phyloP scores from a whole-genome alignment of 1,284 basidiomycete genomes.

The Trichosporon coremiiforme region DNA sequence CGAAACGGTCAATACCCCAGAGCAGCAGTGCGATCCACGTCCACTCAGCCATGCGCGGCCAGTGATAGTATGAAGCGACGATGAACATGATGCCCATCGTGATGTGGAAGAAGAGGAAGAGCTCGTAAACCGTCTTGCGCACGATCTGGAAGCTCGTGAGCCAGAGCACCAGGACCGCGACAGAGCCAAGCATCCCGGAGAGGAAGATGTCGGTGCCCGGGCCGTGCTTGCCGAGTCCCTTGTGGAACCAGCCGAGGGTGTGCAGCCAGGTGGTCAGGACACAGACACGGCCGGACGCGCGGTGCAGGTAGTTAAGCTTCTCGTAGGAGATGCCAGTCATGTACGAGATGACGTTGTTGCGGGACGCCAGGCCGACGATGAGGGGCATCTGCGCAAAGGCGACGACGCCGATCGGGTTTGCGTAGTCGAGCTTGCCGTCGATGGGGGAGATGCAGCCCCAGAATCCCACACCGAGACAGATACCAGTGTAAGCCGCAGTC shows the following conservation, averaged over 20 bases:
- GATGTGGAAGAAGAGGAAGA: constrained; percentile 60
- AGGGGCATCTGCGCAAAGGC: constrained; percentile 63
- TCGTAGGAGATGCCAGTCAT: constrained; percentile 65
- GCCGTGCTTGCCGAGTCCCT: constrained; percentile 30
- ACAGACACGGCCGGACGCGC: constrained; percentile 43
- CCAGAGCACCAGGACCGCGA: constrained; percentile 57
- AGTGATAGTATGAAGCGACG: constrained; percentile 33
- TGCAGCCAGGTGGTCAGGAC: constrained; percentile 45
- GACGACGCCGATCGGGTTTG: constrained; percentile 29
- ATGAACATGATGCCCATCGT: constrained; percentile 46
- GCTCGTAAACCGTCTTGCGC: constrained; percentile 59
- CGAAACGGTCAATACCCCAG: constrained; percentile 67
- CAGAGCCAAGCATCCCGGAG: constrained; percentile 22
- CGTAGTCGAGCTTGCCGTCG: constrained; percentile 26
- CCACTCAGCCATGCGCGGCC: constrained; percentile 20
- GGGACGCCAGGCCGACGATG: constrained; percentile 66
- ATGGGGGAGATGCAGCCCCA: constrained; percentile 20
- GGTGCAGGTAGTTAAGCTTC: constrained; percentile 57
- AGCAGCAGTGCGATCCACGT: constrained; percentile 43
- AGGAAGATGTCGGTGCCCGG: constrained; percentile 28
- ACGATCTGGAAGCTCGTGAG: constrained; percentile 57
- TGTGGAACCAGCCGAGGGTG: constrained; percentile 33
- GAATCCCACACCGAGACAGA: constrained; percentile 26
- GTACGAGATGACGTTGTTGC: constrained; percentile 67
- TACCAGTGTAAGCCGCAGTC: constrained; percentile 27